phyloP scores from a whole-genome alignment of 495 filamentous ascomycete genomes.

The Chaetomium cochliodes region DNA sequence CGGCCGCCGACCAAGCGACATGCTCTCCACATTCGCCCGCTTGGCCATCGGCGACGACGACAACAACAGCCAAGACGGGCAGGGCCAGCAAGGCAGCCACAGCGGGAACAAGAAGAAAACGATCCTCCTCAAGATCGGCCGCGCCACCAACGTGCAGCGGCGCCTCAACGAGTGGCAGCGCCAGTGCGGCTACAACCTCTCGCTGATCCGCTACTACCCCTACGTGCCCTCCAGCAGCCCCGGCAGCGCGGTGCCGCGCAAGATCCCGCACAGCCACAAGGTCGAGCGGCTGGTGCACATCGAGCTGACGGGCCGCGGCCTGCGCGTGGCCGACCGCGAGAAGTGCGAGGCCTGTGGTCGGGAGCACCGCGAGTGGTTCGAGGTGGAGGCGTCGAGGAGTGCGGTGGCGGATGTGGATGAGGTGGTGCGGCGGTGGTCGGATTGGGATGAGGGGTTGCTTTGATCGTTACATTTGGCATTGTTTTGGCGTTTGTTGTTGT shows the following conservation, averaged over 20 bases:
- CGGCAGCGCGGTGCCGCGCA: conserved; percentile 39
- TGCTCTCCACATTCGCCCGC: conserved; percentile 57
- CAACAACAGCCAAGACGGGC: conserved; percentile 20
- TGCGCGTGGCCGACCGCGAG: conserved; percentile 54
- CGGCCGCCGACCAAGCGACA: conserved; percentile 62
- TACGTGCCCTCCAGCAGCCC: conserved; percentile 57
- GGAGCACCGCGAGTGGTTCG: conserved; percentile 95
- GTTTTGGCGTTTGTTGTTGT: not conserved
- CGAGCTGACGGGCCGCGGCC: conserved; percentile 69
- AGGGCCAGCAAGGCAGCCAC: not conserved
- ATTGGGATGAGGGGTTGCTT: conserved; percentile 60
- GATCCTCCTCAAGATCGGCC: conserved; percentile 88
- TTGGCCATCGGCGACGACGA: conserved; percentile 22
- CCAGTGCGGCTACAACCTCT: conserved; percentile 86
- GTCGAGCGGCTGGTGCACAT: conserved; percentile 90
- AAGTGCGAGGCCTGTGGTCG: conserved; percentile 77
- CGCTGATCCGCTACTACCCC: conserved; percentile 88
- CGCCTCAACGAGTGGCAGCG: conserved; percentile 88
- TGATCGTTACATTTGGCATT: conserved; percentile 8
- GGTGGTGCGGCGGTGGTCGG: conserved; percentile 80
- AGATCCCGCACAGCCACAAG: conserved; percentile 81
- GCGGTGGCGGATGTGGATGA: conserved; percentile 77
- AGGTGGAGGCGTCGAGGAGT: conserved; percentile 70
- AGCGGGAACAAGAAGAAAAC: conserved; percentile 37
- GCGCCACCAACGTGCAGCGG: conserved; percentile 85